phyloP scores from a whole-genome alignment of 2,329 filamentous ascomycete species.

The Aureobasidium sp. region DNA sequence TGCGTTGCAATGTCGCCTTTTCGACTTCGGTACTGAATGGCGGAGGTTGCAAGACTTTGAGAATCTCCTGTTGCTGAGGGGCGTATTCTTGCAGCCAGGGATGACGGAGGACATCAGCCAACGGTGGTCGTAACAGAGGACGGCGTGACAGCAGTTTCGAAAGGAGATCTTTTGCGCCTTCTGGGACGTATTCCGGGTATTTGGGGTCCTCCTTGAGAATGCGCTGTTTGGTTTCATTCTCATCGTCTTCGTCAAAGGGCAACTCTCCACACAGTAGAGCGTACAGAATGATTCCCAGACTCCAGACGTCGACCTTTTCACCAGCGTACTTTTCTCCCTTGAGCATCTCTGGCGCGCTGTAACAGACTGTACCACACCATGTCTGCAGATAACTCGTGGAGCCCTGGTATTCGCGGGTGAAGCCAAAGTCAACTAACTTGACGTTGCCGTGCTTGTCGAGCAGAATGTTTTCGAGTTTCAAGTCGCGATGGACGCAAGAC shows the following conservation, averaged over 20 bases:
- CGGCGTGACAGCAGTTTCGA: conserved; percentile 81
- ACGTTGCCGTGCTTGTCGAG: conserved; percentile 96
- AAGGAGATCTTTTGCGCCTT: conserved; percentile 70
- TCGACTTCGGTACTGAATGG: conserved; percentile 83
- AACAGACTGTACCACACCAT: conserved; percentile 96
- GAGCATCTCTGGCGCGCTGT: conserved; percentile 96
- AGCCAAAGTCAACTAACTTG: conserved; percentile 96
- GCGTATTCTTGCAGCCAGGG: conserved; percentile 84
- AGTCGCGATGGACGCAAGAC: conserved; percentile 89
- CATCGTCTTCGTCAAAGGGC: conserved; percentile 96
- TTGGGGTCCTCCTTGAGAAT: conserved; percentile 82
- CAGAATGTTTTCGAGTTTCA: conserved; percentile 94
- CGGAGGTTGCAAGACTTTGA: conserved; percentile 71
- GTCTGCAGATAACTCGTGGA: conserved; percentile 92
- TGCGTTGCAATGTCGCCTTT: conserved; percentile 83
- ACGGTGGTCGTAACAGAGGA: conserved; percentile 70
- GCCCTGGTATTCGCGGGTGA: conserved; percentile 94
- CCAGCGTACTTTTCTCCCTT: conserved; percentile 97
- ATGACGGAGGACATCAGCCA: conserved; percentile 80
- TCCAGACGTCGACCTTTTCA: conserved; percentile 97
- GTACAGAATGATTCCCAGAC: conserved; percentile 76
- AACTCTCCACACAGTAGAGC: conserved; percentile 77
- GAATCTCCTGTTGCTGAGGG: conserved; percentile 78
- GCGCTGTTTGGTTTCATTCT: conserved; percentile 73
- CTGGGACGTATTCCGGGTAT: conserved; percentile 72